Conservation (phyloP, 352 stramenopile species). For the Phytophthora melonis region DNA sequence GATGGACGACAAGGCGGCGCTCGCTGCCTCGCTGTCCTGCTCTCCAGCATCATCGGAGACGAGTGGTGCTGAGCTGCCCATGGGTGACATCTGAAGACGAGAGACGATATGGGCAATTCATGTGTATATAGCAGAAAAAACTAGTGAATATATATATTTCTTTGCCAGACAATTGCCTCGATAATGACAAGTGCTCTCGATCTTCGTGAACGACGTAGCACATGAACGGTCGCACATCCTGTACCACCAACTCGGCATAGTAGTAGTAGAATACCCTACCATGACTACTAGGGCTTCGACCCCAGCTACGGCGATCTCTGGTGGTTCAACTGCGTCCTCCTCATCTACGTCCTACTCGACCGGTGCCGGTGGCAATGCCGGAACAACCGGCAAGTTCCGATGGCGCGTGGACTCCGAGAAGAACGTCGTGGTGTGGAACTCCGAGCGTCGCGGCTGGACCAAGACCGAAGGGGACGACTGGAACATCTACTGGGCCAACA, state of each 20-base stretch:
- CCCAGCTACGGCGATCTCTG: slow-evolving; percentile 6
- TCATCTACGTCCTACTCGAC: slow-evolving; percentile 9
- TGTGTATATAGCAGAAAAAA: slow-evolving; percentile 14
- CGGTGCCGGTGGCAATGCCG: background rate
- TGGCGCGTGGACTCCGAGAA: slow-evolving; percentile 83
- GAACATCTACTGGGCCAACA: slow-evolving; percentile 95
- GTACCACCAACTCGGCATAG: background rate
- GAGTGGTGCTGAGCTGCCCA: slow-evolving; percentile 14
- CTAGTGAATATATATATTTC: slow-evolving; percentile 1
- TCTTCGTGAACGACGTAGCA: background rate
- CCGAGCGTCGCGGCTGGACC: slow-evolving; percentile 85
- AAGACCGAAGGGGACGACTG: slow-evolving; percentile 91
- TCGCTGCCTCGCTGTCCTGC: slow-evolving; percentile 4
- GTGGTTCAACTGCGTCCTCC: slow-evolving; percentile 2
- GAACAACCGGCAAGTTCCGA: slow-evolving; percentile 47
- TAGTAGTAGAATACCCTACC: background rate
- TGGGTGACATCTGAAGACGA: slow-evolving; percentile 25
- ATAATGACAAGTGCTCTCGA: background rate
- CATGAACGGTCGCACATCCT: slow-evolving; percentile 8
- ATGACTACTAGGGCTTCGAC: slow-evolving; percentile 12
- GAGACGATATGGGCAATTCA: slow-evolving; percentile 8
- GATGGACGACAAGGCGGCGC: slow-evolving; percentile 28
- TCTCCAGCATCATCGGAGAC: slow-evolving; percentile 39
- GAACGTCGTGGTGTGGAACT: slow-evolving; percentile 86
- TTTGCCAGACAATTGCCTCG: background rate